Conservation (phyloP, 441 rosid genomes). For the Gossypium armourianum region DNA sequence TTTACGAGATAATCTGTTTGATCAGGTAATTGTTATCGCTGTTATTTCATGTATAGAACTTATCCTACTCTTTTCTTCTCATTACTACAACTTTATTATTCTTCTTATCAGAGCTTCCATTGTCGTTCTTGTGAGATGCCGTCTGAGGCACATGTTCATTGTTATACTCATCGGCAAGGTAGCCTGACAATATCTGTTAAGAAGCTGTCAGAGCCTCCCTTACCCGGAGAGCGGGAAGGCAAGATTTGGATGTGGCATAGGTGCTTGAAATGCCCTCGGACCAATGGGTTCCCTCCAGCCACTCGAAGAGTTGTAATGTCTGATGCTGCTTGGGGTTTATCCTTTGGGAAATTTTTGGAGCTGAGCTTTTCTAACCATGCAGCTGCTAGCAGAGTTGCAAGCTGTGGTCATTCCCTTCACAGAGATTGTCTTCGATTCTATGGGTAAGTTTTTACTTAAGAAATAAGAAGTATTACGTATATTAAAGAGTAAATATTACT, state of each 20-base stretch:
- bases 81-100: conserved; percentile 7
- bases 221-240: conserved; percentile 64
- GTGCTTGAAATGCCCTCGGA: conserved; percentile 63
- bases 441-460: conserved; percentile 37
- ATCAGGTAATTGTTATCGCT: conserved; percentile 37
- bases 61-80: conserved; percentile 7
- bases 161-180: conserved; percentile 72
- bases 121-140: conserved; percentile 59
- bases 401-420: conserved; percentile 77
- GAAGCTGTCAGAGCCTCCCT: conserved; percentile 36
- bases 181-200: conserved; percentile 75
- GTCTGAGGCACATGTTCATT: conserved; percentile 67
- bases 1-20: conserved; percentile 60
- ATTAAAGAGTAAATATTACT: conserved; percentile 3
- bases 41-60: conserved; percentile 5
- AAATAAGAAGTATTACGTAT: neutral
- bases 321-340: conserved; percentile 75
- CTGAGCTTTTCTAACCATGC: conserved; percentile 77
- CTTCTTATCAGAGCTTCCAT: conserved; percentile 32
- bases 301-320: conserved; percentile 71
- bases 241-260: conserved; percentile 87
- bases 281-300: conserved; percentile 62
- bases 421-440: conserved; percentile 80
- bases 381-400: conserved; percentile 75
- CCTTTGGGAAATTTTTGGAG: conserved; percentile 75